Evolutionary conservation across 2,329 filamentous ascomycete genomes (phyloP).

Genomic region (Exophiala viscosa): DNA sequence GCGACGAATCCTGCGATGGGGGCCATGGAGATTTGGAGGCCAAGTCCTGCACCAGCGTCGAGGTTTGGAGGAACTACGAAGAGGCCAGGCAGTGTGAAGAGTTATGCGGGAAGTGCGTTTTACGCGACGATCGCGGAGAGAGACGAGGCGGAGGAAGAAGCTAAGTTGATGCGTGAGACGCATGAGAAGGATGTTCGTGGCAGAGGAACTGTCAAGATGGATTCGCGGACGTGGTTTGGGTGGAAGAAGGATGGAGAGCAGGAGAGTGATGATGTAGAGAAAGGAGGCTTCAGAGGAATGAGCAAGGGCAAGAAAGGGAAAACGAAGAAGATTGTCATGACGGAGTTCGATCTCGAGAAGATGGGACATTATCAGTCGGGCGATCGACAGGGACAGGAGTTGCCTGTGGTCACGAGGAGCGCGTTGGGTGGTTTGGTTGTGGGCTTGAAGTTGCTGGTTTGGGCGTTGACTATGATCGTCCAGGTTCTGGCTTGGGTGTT

Average conservation of each 20-base stretch:
- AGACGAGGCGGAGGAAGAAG: constrained; percentile 40
- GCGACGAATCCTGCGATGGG: constrained; percentile 38
- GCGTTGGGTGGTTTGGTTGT: constrained; percentile 39
- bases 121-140: constrained; percentile 37
- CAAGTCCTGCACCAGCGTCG: constrained; percentile 23
- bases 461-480: constrained; percentile 36
- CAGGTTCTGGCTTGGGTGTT: constrained; percentile 42
- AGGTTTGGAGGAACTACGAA: constrained; percentile 2
- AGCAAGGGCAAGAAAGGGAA: constrained; percentile 20
- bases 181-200: constrained; percentile 27
- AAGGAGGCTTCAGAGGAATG: no score
- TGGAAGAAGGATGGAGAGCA: background rate
- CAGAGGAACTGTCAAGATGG: constrained; percentile 6
- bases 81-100: constrained; percentile 22
- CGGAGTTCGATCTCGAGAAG: constrained; percentile 46
- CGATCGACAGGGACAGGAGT: constrained; percentile 37
- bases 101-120: constrained; percentile 23
- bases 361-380: constrained; percentile 40
- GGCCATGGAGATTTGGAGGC: constrained; percentile 31
- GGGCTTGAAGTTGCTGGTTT: constrained; percentile 37
- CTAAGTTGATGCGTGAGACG: constrained; percentile 35
- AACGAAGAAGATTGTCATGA: constrained; percentile 35
- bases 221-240: constrained; percentile 22
- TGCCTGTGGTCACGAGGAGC: constrained; percentile 37
- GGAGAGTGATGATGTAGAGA: constrained; percentile 11